Evolutionary conservation across 2,329 filamentous ascomycete species (phyloP), one percentile per base, ranked within the genome.

Genomic region (Aspergillus alliaceus): DNA sequence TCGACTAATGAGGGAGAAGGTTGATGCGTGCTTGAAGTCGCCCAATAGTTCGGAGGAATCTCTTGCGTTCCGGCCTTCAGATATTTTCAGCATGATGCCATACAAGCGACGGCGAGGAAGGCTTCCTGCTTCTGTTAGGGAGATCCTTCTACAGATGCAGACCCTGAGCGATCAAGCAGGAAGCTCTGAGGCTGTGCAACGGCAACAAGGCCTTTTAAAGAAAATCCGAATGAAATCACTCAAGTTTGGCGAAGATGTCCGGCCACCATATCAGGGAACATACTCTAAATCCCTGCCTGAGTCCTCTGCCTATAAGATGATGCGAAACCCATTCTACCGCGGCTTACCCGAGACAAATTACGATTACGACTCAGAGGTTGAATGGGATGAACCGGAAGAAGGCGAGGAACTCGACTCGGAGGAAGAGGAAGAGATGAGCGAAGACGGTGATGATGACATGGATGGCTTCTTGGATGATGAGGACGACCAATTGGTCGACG

Each of bases 381-480:
- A 81, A 84, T 87, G 86, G 86, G 81, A 88, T 67, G 82, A 88
- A 69, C 82, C 86, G 32, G 77, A 92, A 83, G 79, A 93, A 83
- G 89, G 90, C 56, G 88, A 89, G 65, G 86, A 90, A 51, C 73
- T 89, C 2, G 77, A 83, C 49, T 85, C 84, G 3, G 86, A 88
- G 57, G 85, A 84, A 29, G 86, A 88, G 55, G 86, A 89, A 6
- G 79, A 82, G 9, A 80, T 81, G 53, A 84, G 81, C 54, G 81
- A 84, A 4, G 85, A 85, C 11, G 88, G 86, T n/a, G 89, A 90
- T 15, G 89, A 90, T 60, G 92, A 96, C 58, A 89, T 96, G 87
- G 90, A 91, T 4, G 93, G 87, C 18, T 97, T 97, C 68, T 80
- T 97, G 1, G 93, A 96, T 64, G 91, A 96, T 66, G 90, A 90